Conservation (phyloP, 495 filamentous ascomycete genomes). For the Bathelium albidoporum region DNA sequence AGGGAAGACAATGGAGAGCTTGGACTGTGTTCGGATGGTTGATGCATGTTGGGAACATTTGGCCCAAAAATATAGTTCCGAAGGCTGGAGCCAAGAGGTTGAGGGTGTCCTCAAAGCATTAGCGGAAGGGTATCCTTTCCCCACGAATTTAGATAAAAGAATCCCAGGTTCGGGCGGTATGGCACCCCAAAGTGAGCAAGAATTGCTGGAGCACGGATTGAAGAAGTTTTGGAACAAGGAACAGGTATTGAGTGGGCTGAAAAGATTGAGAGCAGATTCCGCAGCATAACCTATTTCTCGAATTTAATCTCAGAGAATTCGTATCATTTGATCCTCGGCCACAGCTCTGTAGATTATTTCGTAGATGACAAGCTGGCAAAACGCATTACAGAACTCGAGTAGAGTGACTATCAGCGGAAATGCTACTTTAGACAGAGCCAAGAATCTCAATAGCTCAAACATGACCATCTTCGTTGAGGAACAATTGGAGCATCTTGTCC, state of each 20-base stretch:
- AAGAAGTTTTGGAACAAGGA: conserved; percentile 29
- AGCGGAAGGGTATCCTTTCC: conserved; percentile 48
- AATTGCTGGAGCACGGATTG: conserved; percentile 37
- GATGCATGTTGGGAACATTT: conserved; percentile 35
- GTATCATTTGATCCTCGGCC: too few species aligned
- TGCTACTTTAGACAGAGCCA: too few species aligned
- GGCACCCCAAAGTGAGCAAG: conserved; percentile 46
- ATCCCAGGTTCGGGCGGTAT: conserved; percentile 42
- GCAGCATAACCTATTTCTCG: conserved; percentile 16
- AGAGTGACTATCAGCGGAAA: too few species aligned
- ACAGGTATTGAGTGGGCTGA: conserved; percentile 31
- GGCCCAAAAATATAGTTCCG: conserved; percentile 22
- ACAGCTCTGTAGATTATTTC: too few species aligned
- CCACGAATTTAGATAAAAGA: conserved; percentile 43
- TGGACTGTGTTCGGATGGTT: conserved; percentile 39
- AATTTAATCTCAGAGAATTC: too few species aligned
- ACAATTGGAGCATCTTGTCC: conserved; percentile 8
- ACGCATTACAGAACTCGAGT: too few species aligned
- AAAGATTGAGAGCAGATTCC: conserved; percentile 31
- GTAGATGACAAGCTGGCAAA: too few species aligned
- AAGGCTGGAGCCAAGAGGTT: conserved; percentile 26
- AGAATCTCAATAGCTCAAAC: background rate
- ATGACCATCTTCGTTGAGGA: conserved; percentile 5
- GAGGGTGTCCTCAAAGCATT: conserved; percentile 37
- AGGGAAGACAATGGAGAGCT: conserved; percentile 48